Evolutionary conservation across 2,329 filamentous ascomycete species (phyloP).

Genomic region (Talaromyces albobiverticillius): DNA sequence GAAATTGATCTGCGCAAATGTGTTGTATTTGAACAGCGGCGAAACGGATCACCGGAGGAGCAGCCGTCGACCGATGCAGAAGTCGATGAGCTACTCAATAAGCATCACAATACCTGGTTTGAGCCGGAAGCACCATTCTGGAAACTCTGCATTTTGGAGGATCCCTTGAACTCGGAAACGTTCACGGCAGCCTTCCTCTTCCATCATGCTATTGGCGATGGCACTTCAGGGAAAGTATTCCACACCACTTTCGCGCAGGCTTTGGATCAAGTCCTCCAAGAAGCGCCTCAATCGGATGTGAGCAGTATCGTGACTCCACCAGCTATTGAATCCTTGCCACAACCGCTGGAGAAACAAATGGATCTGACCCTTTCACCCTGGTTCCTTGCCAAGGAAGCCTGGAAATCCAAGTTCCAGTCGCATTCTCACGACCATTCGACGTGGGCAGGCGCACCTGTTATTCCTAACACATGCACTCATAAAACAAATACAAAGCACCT

Average conservation of each 20-base stretch:
- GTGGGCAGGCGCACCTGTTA: slow-evolving; percentile 36
- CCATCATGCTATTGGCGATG: slow-evolving; percentile 50
- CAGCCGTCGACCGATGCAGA: slow-evolving; percentile 30
- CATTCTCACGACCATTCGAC: slow-evolving; percentile 22
- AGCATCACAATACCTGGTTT: slow-evolving; percentile 42
- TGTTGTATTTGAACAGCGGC: slow-evolving; percentile 18
- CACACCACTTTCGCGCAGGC: slow-evolving; percentile 42
- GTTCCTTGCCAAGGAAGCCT: slow-evolving; percentile 35
- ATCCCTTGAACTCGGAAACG: slow-evolving; percentile 18
- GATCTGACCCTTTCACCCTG: slow-evolving; percentile 36
- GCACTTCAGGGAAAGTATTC: slow-evolving; percentile 45
- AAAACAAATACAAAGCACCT: slow-evolving; percentile 31
- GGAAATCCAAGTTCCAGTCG: slow-evolving; percentile 17
- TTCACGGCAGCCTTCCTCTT: slow-evolving; percentile 48
- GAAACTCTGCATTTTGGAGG: slow-evolving; percentile 42
- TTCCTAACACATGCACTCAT: slow-evolving; percentile 21
- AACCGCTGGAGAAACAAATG: slow-evolving; percentile 41
- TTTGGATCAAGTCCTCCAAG: slow-evolving; percentile 21
- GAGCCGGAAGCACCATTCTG: slow-evolving; percentile 40
- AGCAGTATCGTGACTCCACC: slow-evolving; percentile 23
- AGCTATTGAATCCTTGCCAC: slow-evolving; percentile 30
- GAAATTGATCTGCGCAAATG: slow-evolving; percentile 39
- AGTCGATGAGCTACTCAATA: slow-evolving; percentile 39
- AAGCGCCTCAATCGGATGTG: slow-evolving; percentile 16
- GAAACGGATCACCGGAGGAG: neutral